Percentiles rank a stretch among this genome's conserved stretches.
Evolutionary conservation across 139 green algal species (phyloP).

Genomic region (Ettlia oleoabundans): DNA sequence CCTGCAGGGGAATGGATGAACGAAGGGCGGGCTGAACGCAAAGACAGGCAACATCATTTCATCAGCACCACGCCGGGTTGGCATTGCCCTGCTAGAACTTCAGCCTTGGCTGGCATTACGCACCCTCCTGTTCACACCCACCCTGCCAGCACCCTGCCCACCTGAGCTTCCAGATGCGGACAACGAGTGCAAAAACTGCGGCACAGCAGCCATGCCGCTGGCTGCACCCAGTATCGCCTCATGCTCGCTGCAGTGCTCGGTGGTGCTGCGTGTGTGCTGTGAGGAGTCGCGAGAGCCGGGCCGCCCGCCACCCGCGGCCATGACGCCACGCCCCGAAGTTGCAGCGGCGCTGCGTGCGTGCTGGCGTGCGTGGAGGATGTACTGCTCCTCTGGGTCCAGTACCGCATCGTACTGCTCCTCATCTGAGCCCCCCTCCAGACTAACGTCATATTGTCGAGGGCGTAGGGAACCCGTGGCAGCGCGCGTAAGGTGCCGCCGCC

Average conservation of each 20-base stretch:
- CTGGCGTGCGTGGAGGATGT: neutral
- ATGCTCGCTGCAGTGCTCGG: constrained; percentile 42
- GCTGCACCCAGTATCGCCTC: neutral
- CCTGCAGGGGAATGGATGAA: neutral
- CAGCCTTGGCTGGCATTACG: no score
- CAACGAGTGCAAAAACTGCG: constrained; percentile 3
- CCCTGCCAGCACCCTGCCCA: neutral
- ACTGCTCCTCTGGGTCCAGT: neutral
- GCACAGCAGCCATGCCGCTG: neutral
- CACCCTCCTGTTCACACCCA: neutral
- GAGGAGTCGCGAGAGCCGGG: constrained; percentile 37
- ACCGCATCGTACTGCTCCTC: constrained; percentile 6
- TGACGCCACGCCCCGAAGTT: neutral
- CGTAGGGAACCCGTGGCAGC: constrained; percentile 41
- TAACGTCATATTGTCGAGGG: constrained; percentile 19
- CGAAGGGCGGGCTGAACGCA: no score
- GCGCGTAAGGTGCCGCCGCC: constrained; percentile 40
- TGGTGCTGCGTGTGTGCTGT: constrained; percentile 46
- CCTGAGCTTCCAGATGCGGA: constrained; percentile 12
- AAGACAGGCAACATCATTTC: no score
- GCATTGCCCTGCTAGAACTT: no score
- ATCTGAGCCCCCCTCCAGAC: neutral
- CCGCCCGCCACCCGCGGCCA: no score
- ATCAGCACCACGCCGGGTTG: no score
- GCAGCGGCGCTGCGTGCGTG: neutral